Evolutionary conservation across 129 eudicot species (phyloP).

Genomic region (Chrysanthemum makinoi): DNA sequence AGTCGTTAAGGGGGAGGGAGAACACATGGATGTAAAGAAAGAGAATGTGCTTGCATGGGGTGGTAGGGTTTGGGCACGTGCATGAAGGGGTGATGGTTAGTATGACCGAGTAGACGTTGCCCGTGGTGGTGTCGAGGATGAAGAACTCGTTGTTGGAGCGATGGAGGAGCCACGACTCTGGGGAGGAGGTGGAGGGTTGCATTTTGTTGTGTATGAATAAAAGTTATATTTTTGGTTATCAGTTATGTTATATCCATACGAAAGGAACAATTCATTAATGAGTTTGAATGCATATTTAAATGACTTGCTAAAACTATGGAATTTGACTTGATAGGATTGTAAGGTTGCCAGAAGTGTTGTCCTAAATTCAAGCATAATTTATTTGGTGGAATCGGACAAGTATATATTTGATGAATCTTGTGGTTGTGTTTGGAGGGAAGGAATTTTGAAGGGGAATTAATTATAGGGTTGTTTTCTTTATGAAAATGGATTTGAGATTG

Average conservation of each 20-base stretch:
- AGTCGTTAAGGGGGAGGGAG: conserved; percentile 47
- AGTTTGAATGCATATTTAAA: not conserved
- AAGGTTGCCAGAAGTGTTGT: not conserved
- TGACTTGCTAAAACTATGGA: not conserved
- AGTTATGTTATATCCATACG: not conserved
- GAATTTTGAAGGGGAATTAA: conserved; percentile 36
- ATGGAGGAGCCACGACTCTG: conserved; percentile 54
- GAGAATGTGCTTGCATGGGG: conserved; percentile 84
- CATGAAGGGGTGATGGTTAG: conserved; percentile 61
- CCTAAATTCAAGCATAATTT: not conserved
- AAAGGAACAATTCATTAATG: not conserved
- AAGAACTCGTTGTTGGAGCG: conserved; percentile 56
- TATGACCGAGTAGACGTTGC: conserved; percentile 69
- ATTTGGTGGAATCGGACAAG: not conserved
- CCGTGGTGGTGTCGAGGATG: conserved; percentile 75
- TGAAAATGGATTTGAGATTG: conserved; percentile 9
- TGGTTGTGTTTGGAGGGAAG: conserved; percentile 13
- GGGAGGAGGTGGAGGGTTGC: conserved; percentile 24
- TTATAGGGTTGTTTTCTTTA: conserved; percentile 20
- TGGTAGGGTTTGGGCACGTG: conserved; percentile 66
- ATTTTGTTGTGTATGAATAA: conserved; percentile 12
- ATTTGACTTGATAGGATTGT: not conserved
- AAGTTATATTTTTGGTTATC: conserved; percentile 20
- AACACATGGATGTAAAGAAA: conserved; percentile 59
- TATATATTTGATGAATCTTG: not conserved